These are phyloP conservation scores for Lichtheimia hyalospora DNA, from an alignment of 371 early-diverging fungal species.

Conservation along the genomic window DNA sequence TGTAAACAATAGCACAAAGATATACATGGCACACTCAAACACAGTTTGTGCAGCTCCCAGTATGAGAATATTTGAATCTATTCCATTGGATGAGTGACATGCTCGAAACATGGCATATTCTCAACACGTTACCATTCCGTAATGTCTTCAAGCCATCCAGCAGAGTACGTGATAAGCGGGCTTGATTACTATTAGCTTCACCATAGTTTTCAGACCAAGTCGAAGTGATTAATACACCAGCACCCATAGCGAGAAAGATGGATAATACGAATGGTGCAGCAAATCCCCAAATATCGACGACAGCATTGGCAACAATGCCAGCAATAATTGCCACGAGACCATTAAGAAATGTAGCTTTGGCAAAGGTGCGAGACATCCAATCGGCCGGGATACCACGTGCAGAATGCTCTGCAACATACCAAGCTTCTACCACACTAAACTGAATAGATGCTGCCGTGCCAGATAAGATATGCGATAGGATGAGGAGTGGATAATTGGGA, in stretches of 20 bases:
- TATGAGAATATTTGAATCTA: conserved; percentile 58
- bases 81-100: neutral
- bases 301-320: conserved; percentile 65
- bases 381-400: conserved; percentile 56
- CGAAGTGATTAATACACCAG: conserved; percentile 45
- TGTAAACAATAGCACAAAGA: conserved; percentile 76
- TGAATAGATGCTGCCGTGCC: conserved; percentile 71
- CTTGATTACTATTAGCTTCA: conserved; percentile 31
- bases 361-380: conserved; percentile 70
- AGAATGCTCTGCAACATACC: conserved; percentile 77
- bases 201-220: conserved; percentile 82
- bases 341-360: conserved; percentile 67
- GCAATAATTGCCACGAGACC: conserved; percentile 73
- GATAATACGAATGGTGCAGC: conserved; percentile 66
- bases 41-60: conserved; percentile 72
- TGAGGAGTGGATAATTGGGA: conserved; percentile 48
- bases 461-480: conserved; percentile 66
- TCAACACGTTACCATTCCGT: conserved; percentile 30
- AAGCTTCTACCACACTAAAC: conserved; percentile 79
- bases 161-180: conserved; percentile 10
- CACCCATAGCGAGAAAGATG: conserved; percentile 45
- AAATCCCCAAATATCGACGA: conserved; percentile 56
- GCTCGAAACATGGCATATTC: neutral
- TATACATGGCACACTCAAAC: conserved; percentile 83
- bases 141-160: conserved; percentile 18